A percentile compares a stretch with the other conserved stretches of the same genome.
phyloP scores from a whole-genome alignment of 192 early-diverging fungal species.

The Mortierella hygrophila region DNA sequence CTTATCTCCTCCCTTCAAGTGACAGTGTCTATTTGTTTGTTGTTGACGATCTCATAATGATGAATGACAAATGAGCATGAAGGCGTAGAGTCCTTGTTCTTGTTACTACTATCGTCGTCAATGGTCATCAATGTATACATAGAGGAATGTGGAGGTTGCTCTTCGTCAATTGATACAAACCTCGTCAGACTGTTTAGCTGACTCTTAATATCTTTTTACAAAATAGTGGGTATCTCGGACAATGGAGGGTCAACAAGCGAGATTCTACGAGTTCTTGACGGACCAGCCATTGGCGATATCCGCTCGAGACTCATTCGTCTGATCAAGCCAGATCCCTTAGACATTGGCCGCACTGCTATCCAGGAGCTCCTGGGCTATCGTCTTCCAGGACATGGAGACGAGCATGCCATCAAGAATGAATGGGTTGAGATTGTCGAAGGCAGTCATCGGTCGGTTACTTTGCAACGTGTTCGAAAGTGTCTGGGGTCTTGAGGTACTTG shows the following conservation, averaged over 20 bases:
- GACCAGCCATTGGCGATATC: constrained; percentile 83
- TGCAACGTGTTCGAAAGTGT: not conserved
- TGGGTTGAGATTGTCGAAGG: constrained; percentile 83
- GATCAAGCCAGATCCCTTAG: constrained; percentile 68
- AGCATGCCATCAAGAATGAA: constrained; percentile 73
- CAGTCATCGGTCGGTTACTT: constrained; percentile 67
- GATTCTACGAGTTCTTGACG: constrained; percentile 79
- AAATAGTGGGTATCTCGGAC: constrained; percentile 75
- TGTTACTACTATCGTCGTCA: not conserved
- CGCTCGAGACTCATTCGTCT: constrained; percentile 74
- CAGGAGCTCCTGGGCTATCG: constrained; percentile 78
- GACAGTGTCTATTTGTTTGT: not conserved
- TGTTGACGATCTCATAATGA: not conserved
- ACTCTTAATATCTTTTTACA: not conserved
- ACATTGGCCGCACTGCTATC: constrained; percentile 71
- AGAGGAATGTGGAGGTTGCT: not conserved
- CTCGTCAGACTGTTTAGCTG: not conserved
- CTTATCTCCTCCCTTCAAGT: not conserved
- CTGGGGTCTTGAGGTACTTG: not conserved
- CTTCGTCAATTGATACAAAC: too few species aligned
- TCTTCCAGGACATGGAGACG: constrained; percentile 67
- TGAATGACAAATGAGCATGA: not conserved
- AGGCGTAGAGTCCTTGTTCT: not conserved
- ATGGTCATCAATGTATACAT: not conserved
- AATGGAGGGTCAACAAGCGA: constrained; percentile 78